Conservation (phyloP, 2,329 filamentous ascomycete genomes). For the Fusarium nelsonii region DNA sequence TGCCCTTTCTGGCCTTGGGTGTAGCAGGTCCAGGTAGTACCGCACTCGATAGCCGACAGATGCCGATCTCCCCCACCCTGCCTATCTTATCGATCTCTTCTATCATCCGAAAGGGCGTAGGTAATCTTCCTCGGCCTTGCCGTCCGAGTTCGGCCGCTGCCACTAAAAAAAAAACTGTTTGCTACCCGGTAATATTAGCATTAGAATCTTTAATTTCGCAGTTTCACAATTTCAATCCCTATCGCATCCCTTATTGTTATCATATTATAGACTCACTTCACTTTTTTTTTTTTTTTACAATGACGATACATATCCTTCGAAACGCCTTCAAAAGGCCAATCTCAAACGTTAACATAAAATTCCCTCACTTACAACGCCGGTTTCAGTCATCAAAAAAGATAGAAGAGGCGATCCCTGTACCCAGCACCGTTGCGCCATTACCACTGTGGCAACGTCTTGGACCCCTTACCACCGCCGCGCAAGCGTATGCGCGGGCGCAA, state of each 20-base stretch:
- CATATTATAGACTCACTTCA: background rate
- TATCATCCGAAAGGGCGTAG: slow-evolving; percentile 5
- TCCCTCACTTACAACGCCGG: slow-evolving; percentile 35
- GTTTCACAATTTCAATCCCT: slow-evolving; percentile 9
- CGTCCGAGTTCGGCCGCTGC: slow-evolving; percentile 39
- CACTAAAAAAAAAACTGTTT: slow-evolving; percentile 2
- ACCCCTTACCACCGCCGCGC: slow-evolving; percentile 64
- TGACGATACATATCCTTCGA: slow-evolving; percentile 41
- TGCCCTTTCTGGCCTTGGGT: slow-evolving; percentile 34
- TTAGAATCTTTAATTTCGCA: slow-evolving; percentile 21
- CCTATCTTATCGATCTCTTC: slow-evolving; percentile 25
- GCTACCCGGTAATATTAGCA: background rate
- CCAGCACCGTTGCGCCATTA: slow-evolving; percentile 44
- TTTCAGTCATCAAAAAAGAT: slow-evolving; percentile 36
- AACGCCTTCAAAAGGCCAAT: slow-evolving; percentile 27
- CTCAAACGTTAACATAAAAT: background rate
- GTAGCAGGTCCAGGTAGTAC: background rate
- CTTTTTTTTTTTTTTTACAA: background rate
- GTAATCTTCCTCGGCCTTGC: slow-evolving; percentile 22
- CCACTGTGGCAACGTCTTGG: slow-evolving; percentile 70
- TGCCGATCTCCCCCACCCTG: slow-evolving; percentile 4
- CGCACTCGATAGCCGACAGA: slow-evolving; percentile 24
- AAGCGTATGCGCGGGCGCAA: slow-evolving; percentile 78
- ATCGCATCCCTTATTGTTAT: background rate
- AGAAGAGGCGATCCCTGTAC: slow-evolving; percentile 35